Conservation (phyloP, 169 alveolate species). For the Amoebophrya sp. region DNA sequence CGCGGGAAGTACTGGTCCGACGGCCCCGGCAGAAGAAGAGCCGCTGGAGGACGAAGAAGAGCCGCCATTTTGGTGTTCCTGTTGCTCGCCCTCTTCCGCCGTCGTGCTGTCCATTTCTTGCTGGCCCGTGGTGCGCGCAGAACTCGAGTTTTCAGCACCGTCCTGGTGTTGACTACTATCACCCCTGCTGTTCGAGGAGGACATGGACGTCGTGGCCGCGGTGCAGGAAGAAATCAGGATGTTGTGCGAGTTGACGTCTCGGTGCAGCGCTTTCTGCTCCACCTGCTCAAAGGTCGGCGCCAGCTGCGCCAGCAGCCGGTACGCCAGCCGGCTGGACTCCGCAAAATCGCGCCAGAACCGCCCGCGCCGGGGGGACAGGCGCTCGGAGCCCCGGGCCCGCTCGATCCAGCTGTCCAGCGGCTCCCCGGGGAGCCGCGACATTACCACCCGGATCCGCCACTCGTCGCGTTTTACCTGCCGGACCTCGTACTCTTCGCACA, state of each 20-base stretch:
- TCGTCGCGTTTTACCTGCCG: neutral
- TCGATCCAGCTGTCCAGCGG: neutral
- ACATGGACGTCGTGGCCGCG: too few relatives aligned
- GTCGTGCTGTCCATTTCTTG: too few relatives aligned
- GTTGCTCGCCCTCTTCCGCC: too few relatives aligned
- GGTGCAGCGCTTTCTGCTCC: neutral
- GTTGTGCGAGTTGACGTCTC: neutral
- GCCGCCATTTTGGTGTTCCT: too few relatives aligned
- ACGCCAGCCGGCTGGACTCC: neutral
- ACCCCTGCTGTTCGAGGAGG: too few relatives aligned
- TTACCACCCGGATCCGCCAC: neutral
- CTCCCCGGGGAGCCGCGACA: conserved; percentile 22
- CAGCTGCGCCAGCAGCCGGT: neutral
- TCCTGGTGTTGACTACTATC: too few relatives aligned
- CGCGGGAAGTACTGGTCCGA: too few relatives aligned
- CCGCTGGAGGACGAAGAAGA: too few relatives aligned
- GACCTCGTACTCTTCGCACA: conserved; percentile 9
- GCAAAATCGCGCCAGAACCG: neutral
- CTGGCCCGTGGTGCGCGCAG: too few relatives aligned
- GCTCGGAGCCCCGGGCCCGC: neutral
- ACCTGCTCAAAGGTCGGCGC: neutral
- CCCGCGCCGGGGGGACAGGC: neutral
- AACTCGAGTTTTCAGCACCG: neutral
- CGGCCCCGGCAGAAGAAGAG: too few relatives aligned
- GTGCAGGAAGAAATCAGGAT: neutral